Base-by-base conservation (phyloP, 2,329 filamentous ascomycete species). In the Cladosporium velox region DNA sequence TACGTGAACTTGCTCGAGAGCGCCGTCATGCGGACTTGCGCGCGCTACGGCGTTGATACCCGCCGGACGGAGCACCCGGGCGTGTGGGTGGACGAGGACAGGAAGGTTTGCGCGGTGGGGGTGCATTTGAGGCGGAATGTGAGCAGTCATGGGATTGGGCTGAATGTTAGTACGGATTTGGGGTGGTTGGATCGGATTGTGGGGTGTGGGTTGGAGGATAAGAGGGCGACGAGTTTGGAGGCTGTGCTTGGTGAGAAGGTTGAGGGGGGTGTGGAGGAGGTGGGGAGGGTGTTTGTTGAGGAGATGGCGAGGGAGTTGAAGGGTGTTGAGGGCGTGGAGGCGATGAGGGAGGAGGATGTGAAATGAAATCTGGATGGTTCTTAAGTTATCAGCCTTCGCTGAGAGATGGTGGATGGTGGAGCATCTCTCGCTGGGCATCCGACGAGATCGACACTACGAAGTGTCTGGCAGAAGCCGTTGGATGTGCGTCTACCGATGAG, bases 81-180 rank as follows among this genome's bases (percentile, higher is more conserved):
- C 0, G 92, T 97, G 18, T 97, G 93, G 93, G 70, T 70, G 3
- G 72, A 75, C 15, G 72, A 55, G 0, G 79, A 83, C 66, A 83
- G 85, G 72, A 99, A 98, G 82, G 93, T 99, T 71, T 92, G 92
- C 0, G 93, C 93, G 0, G 82, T 98, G 51, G 95, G 95, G 0
- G 92, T 99, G n/a, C 93, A 98, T 80, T 85, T 97, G 69, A 83
- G 93, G 15, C 83, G 94, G 55, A 89, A 96, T 78, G 85, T 98
- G 44, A 93, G 89, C 28, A 91, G 90, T 67, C 90, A 96, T 77
- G 95, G 95, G 7, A 84, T 96, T 38, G 93, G 91, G 2, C 76
- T 97, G 76, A 92, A 96, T 82, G 79, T 92, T n/a, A 79, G 81
- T 70, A 87, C 89, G 65, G 86, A 91, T 70, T 63, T 87, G 61